These are phyloP conservation scores for Ophiostoma himal-ulmi DNA, from an alignment of 2,329 filamentous ascomycete species.

Conservation along the genomic window DNA sequence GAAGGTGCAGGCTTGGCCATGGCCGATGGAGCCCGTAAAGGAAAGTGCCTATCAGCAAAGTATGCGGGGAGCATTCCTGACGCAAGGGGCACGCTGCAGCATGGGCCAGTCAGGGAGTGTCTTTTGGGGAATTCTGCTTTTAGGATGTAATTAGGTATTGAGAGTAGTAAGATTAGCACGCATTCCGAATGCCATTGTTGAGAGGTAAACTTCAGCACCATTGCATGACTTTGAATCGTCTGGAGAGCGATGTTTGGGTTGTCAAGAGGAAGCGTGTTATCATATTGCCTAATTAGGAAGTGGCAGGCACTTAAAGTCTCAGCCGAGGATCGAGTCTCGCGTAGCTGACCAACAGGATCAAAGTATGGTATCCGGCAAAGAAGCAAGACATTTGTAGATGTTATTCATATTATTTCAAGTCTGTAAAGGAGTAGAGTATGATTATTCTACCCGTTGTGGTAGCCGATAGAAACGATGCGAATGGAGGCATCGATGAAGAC, in stretches of 20 bases:
- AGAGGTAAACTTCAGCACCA: background rate
- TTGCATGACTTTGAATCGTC: background rate
- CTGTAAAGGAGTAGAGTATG: too few relatives aligned
- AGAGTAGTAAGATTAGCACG: background rate
- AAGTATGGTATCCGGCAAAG: background rate
- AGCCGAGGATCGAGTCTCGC: background rate
- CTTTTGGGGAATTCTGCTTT: background rate
- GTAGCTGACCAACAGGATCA: background rate
- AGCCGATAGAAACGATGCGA: background rate
- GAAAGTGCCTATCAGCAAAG: background rate
- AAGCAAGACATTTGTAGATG: too few relatives aligned
- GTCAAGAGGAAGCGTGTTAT: background rate
- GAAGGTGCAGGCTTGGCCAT: background rate
- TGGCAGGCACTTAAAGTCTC: background rate
- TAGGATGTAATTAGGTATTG: background rate
- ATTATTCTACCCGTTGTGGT: background rate
- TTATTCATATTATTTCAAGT: too few relatives aligned
- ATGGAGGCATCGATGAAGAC: background rate
- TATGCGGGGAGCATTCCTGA: conserved; percentile 8
- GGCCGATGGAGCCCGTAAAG: background rate
- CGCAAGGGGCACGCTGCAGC: background rate
- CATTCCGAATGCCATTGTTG: background rate
- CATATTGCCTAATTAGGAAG: background rate
- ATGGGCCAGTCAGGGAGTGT: background rate
- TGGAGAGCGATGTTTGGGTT: too few relatives aligned